phyloP scores from a whole-genome alignment of 495 filamentous ascomycete genomes.

The Aspergillus taichungensis region DNA sequence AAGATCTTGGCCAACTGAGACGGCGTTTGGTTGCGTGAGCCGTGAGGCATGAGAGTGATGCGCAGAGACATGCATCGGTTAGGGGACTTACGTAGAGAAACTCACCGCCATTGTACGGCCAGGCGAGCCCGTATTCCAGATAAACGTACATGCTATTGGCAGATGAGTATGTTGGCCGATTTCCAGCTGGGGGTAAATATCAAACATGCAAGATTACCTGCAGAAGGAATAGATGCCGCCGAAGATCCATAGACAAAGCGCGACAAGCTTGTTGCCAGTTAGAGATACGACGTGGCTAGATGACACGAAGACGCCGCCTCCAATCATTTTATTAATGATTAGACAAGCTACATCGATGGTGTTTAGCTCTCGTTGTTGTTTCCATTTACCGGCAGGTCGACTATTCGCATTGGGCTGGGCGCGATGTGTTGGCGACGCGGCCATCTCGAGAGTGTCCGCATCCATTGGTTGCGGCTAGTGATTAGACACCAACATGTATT shows the following conservation, averaged over 20 bases:
- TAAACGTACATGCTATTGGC: neutral
- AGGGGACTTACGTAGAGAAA: neutral
- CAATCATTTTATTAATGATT: neutral
- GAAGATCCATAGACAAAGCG: neutral
- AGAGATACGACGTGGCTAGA: neutral
- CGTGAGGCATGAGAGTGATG: neutral
- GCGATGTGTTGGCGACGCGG: neutral
- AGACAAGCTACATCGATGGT: neutral
- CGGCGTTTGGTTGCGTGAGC: no score
- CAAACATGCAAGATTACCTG: neutral
- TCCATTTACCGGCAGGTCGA: neutral
- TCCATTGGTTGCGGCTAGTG: no score
- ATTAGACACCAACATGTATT: no score
- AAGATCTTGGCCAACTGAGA: neutral
- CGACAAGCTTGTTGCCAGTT: neutral
- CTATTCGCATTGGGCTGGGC: neutral
- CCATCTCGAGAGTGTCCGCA: neutral
- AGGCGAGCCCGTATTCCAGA: neutral
- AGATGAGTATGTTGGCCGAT: neutral
- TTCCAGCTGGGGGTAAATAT: neutral
- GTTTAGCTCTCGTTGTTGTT: neutral
- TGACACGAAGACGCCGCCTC: neutral
- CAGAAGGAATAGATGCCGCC: neutral
- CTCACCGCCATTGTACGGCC: neutral
- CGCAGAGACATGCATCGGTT: neutral